Percentiles rank a stretch among this genome's conserved stretches.
These are phyloP conservation scores for Cicer arietinum DNA, from an alignment of 306 rosid genomes.

Conservation along the genomic window DNA sequence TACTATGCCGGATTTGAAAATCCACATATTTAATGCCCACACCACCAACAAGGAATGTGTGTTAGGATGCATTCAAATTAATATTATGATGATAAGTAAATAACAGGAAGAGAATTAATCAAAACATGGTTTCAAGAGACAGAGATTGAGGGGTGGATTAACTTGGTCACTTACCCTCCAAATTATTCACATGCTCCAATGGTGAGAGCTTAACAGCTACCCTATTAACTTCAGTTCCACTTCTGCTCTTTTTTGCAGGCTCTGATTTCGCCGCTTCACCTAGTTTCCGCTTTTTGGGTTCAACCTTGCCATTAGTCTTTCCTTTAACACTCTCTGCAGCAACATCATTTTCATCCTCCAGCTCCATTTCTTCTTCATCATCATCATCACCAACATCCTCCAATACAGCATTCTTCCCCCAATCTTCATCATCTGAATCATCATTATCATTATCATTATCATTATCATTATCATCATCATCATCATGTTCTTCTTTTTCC, in stretches of 20 bases:
- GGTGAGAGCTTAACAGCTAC: constrained; percentile 47
- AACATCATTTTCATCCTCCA: constrained; percentile 51
- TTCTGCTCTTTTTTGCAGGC: constrained; percentile 67
- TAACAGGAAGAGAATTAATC: background rate
- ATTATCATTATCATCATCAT: constrained; percentile 28
- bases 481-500: constrained; percentile 46
- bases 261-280: constrained; percentile 47
- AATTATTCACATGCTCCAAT: constrained; percentile 46
- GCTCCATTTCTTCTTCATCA: constrained; percentile 52
- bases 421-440: constrained; percentile 79
- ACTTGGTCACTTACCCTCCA: constrained; percentile 57
- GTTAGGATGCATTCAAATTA: background rate
- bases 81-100: constrained; percentile 3
- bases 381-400: constrained; percentile 51
- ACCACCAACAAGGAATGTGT: background rate
- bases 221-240: constrained; percentile 41
- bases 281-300: constrained; percentile 59
- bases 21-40: background rate
- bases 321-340: constrained; percentile 45
- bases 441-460: constrained; percentile 35
- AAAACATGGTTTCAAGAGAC: background rate
- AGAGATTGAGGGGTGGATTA: background rate
- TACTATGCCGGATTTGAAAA: constrained; percentile 4
- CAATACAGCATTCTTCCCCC: constrained; percentile 64
- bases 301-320: constrained; percentile 47